A percentile compares a stretch with the other conserved stretches of the same genome.
Conservation (phyloP, 75 land plant genomes). For the Selaginella moellendorffii region DNA sequence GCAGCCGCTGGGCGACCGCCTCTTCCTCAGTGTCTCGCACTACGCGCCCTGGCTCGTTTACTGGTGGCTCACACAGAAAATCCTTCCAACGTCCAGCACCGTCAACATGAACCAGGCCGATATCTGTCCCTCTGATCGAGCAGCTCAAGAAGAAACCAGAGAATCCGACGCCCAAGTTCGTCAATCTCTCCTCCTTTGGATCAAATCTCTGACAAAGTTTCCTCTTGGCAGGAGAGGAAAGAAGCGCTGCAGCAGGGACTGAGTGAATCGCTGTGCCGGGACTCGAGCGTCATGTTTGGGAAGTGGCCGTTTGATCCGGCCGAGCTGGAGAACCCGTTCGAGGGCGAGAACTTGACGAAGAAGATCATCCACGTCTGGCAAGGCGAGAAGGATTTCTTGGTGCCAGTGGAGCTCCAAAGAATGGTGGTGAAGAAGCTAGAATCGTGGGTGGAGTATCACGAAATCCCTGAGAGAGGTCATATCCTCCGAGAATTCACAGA, state of each 20-base stretch:
- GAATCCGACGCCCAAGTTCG: background rate
- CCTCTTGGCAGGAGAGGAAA: background rate
- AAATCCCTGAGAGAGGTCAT: conserved; percentile 45
- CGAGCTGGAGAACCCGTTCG: conserved; percentile 46
- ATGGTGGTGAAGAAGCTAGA: conserved; percentile 26
- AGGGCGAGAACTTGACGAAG: too few species aligned
- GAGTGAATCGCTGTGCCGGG: conserved; percentile 31
- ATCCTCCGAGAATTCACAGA: too few species aligned
- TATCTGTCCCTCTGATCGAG: background rate
- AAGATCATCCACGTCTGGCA: conserved; percentile 50
- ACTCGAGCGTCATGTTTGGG: conserved; percentile 32
- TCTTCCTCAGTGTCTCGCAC: conserved; percentile 44
- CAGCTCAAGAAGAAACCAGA: background rate
- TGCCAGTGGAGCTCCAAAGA: conserved; percentile 29
- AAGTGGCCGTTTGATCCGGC: conserved; percentile 40
- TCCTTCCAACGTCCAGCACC: background rate
- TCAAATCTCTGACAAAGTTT: background rate
- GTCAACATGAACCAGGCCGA: background rate
- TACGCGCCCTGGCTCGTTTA: conserved; percentile 36
- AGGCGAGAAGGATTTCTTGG: conserved; percentile 40
- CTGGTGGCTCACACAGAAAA: conserved; percentile 2
- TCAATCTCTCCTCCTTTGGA: background rate
- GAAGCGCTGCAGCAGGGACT: conserved; percentile 30
- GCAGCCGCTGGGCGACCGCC: conserved; percentile 31
- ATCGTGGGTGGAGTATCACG: conserved; percentile 59